Percentiles rank a stretch among this genome's conserved stretches.
These are phyloP conservation scores for Spinacia oleracea DNA, from an alignment of 179 eudicot genomes.

Conservation along the genomic window DNA sequence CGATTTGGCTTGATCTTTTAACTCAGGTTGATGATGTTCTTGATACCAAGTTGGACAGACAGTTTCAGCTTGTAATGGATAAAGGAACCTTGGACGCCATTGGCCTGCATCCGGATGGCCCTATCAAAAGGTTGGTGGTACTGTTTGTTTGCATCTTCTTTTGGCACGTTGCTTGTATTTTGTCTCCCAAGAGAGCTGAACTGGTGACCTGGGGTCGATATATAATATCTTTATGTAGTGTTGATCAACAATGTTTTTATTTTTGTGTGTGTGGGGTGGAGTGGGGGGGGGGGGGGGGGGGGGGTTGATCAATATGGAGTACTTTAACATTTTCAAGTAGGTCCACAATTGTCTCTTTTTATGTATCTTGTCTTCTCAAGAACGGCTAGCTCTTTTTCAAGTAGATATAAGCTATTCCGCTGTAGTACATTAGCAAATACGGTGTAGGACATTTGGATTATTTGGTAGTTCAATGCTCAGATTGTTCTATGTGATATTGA, in stretches of 20 bases:
- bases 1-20: neutral
- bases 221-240: no score
- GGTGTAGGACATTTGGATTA: neutral
- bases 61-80: slow-evolving; percentile 75
- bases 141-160: neutral
- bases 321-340: no score
- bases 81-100: slow-evolving; percentile 96
- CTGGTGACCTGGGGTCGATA: neutral
- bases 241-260: no score
- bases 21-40: slow-evolving; percentile 92
- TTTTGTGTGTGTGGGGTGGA: no score
- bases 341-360: neutral
- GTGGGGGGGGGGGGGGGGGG: no score
- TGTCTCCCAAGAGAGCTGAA: neutral
- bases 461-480: neutral
- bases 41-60: slow-evolving; percentile 69
- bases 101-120: slow-evolving; percentile 98
- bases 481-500: neutral
- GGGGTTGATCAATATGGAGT: no score
- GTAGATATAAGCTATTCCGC: neutral
- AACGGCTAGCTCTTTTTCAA: neutral
- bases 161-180: neutral
- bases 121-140: slow-evolving; percentile 62
- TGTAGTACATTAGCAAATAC: slow-evolving; percentile 5
- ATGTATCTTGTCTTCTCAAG: neutral